These are phyloP conservation scores for Lophiostoma macrostomum DNA, from an alignment of 495 filamentous ascomycete genomes.

Conservation along the genomic window DNA sequence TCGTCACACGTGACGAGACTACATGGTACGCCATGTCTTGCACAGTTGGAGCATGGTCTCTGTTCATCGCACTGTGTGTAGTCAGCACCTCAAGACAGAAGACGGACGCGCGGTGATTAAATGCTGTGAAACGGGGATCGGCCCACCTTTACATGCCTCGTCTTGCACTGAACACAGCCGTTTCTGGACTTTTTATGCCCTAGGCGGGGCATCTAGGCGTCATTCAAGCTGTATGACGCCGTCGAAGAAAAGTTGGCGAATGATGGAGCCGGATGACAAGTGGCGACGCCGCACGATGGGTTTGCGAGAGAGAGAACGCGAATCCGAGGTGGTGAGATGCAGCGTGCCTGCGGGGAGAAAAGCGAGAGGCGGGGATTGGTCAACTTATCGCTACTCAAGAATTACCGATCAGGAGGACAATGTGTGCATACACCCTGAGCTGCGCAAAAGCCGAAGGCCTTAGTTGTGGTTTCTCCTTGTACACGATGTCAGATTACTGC, in stretches of 20 bases:
- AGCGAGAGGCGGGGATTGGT: too few relatives aligned
- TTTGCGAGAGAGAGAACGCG: slow-evolving; percentile 46
- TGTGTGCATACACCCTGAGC: too few relatives aligned
- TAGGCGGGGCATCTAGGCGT: slow-evolving; percentile 31
- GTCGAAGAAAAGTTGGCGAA: neutral
- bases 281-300: slow-evolving; percentile 43
- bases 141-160: slow-evolving; percentile 30
- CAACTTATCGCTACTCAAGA: too few relatives aligned
- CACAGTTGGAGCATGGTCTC: slow-evolving; percentile 23
- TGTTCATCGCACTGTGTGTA: slow-evolving; percentile 30
- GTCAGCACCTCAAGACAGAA: neutral
- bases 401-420: too few relatives aligned
- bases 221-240: too few relatives aligned
- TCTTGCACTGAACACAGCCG: slow-evolving; percentile 29
- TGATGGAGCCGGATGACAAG: neutral
- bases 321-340: slow-evolving; percentile 22
- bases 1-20: slow-evolving; percentile 27
- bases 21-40: slow-evolving; percentile 25
- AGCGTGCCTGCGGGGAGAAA: too few relatives aligned
- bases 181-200: slow-evolving; percentile 33
- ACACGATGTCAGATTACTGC: too few relatives aligned
- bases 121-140: neutral
- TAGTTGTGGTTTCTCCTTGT: too few relatives aligned
- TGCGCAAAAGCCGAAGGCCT: too few relatives aligned
- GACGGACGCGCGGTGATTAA: neutral